Conservation (phyloP, 1,284 basidiomycete species). For the Apiotrichum sp. region DNA sequence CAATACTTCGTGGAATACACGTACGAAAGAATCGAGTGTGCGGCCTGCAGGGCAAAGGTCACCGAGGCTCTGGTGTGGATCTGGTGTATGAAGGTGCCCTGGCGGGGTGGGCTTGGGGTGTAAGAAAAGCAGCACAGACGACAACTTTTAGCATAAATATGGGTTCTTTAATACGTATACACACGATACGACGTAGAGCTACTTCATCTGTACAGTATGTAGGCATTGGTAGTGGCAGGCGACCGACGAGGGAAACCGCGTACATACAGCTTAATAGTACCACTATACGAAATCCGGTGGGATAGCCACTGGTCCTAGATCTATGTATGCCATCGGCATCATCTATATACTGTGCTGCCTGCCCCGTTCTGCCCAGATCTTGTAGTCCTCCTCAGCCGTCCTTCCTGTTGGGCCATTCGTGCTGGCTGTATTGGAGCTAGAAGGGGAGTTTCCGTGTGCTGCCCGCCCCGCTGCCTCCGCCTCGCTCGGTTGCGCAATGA, state of each 20-base stretch:
- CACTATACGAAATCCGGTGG: too few species aligned
- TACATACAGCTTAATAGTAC: too few species aligned
- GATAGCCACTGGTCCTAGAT: not conserved
- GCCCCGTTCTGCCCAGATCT: not conserved
- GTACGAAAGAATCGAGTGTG: not conserved
- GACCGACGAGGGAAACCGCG: too few species aligned
- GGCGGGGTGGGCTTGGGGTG: not conserved
- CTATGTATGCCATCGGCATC: too few species aligned
- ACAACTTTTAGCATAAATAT: too few species aligned
- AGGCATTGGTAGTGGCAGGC: too few species aligned
- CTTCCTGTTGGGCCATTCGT: not conserved
- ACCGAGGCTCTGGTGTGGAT: not conserved
- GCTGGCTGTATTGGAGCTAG: too few species aligned
- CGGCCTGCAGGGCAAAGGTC: not conserved
- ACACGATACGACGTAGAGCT: too few species aligned
- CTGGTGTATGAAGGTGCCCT: conserved; percentile 3
- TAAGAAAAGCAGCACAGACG: not conserved
- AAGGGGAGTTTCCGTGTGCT: not conserved
- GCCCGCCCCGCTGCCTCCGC: not conserved
- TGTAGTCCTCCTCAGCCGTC: not conserved
- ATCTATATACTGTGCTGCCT: not conserved
- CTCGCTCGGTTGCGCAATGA: not conserved
- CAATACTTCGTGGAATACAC: conserved; percentile 3
- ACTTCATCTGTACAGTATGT: too few species aligned
- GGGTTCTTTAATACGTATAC: too few species aligned